Base-by-base conservation (phyloP, 2,329 filamentous ascomycete species). In the Exophiala calicioides region DNA sequence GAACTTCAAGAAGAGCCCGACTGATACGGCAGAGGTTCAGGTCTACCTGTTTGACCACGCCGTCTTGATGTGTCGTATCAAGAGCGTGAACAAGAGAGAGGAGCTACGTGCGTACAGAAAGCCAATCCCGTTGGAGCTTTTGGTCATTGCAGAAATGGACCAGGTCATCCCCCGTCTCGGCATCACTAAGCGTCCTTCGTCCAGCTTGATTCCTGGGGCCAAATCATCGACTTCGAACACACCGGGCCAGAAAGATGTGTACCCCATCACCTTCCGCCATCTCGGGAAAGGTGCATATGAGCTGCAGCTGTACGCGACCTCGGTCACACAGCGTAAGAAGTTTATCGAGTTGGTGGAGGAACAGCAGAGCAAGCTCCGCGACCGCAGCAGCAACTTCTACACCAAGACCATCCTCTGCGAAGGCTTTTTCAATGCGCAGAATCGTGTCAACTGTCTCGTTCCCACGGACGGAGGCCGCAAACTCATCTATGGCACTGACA, bases 391-490 rank as follows among this genome's bases (percentile, higher is more conserved):
- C 68, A 85, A 84, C 59, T 84, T 86, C 62, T 86, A 83, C 62
- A 82, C 79, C 26, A 83, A 84, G 68, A 79, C 78, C 1, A 77
- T 82, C 43, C 69, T 86, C 20, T 89, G 89, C 51, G 89, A 93
- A 49, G 85, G 90, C 59, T 97, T 95, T 76, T 94, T 97, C 72
- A 91, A 88, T 60, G 80, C 86, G 18, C 81, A 81, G 29, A 95
- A 95, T 66, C 82, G 88, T 56, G 89, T 98, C 66, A 97, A 96
- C 64, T 95, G 93, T 65, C 87, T 94, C 59, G 88, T 93, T 42
- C 93, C 93, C 26, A 90, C 91, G 89, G 91, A 98, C 71, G 93
- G 93, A 61, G 93, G 93, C 16, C 83, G 93, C 42, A 98, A 98
- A 70, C 72, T 98, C 57, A 85, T 97, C 38, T 91, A 90, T 62